phyloP scores from a whole-genome alignment of 768 basidiomycete genomes.

The Russula olivacea region DNA sequence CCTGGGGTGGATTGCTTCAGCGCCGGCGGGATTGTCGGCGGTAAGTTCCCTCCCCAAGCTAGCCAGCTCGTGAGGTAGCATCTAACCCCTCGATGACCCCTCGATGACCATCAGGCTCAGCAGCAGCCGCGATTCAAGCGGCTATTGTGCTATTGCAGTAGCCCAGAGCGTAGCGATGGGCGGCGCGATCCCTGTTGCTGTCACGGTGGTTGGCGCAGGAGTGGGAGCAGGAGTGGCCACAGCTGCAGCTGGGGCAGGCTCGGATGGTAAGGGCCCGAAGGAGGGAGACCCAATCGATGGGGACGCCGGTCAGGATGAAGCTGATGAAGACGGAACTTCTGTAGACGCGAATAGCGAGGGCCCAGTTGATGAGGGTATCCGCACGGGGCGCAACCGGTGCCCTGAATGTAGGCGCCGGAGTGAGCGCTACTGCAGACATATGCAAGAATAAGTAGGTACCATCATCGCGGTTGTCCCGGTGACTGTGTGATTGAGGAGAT shows the following conservation, averaged over 20 bases:
- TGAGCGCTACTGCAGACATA: background rate
- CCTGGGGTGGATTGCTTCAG: background rate
- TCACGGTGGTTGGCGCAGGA: background rate
- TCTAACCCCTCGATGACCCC: background rate
- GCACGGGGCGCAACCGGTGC: background rate
- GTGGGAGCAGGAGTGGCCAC: background rate
- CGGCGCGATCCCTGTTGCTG: background rate
- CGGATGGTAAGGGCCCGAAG: background rate
- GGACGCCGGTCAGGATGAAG: background rate
- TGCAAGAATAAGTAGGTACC: background rate
- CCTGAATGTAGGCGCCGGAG: background rate
- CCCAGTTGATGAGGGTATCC: background rate
- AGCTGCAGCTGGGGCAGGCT: background rate
- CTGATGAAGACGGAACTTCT: background rate
- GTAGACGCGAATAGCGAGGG: too few relatives aligned
- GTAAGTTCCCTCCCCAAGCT: background rate
- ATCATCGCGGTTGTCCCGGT: background rate
- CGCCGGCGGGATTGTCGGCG: slow-evolving; percentile 8
- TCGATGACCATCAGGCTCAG: background rate
- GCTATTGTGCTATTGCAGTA: slow-evolving; percentile 9
- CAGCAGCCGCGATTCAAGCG: slow-evolving; percentile 10
- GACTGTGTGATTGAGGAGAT: too few relatives aligned
- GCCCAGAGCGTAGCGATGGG: slow-evolving; percentile 17
- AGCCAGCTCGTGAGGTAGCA: background rate
- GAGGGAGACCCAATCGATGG: background rate